Evolutionary conservation across 257 asterid species (phyloP).

Genomic region (Capsicum pubescens): DNA sequence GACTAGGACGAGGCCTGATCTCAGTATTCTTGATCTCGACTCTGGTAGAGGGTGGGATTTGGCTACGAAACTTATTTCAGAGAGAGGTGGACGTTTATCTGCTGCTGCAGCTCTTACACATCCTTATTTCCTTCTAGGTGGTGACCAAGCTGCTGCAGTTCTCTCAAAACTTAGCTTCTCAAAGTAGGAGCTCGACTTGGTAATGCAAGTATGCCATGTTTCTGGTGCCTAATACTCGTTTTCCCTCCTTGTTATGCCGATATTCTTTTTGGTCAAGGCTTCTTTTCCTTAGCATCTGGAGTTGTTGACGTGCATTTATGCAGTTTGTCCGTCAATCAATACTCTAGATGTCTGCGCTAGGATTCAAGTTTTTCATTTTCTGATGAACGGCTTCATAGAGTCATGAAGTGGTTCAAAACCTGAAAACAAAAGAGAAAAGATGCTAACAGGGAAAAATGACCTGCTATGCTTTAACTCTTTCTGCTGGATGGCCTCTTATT

Average conservation of each 20-base stretch:
- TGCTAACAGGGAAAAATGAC: conserved; percentile 5
- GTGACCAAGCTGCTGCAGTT: conserved; percentile 90
- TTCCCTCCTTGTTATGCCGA: not conserved
- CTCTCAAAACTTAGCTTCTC: conserved; percentile 71
- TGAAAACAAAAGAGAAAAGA: conserved; percentile 1
- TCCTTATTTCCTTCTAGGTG: conserved; percentile 91
- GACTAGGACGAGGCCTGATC: conserved; percentile 70
- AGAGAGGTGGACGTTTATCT: conserved; percentile 82
- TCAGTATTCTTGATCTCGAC: conserved; percentile 86
- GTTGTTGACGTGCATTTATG: not conserved
- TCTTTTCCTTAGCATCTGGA: not conserved
- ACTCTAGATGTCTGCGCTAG: not conserved
- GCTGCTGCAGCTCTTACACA: conserved; percentile 94
- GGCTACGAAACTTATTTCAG: conserved; percentile 80
- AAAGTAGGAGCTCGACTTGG: conserved; percentile 37
- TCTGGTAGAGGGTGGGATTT: conserved; percentile 98
- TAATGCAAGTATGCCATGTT: not conserved
- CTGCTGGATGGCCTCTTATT: not conserved
- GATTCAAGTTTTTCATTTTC: not conserved
- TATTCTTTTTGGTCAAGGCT: not conserved
- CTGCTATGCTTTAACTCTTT: conserved; percentile 16
- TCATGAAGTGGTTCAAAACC: conserved; percentile 7
- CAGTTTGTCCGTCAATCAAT: not conserved
- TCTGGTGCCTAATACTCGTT: not conserved
- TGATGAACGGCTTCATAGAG: not conserved